Percentiles rank a stretch among this genome's conserved stretches.
Conservation (phyloP, 2,329 filamentous ascomycete genomes). For the Geosmithia morbida region DNA sequence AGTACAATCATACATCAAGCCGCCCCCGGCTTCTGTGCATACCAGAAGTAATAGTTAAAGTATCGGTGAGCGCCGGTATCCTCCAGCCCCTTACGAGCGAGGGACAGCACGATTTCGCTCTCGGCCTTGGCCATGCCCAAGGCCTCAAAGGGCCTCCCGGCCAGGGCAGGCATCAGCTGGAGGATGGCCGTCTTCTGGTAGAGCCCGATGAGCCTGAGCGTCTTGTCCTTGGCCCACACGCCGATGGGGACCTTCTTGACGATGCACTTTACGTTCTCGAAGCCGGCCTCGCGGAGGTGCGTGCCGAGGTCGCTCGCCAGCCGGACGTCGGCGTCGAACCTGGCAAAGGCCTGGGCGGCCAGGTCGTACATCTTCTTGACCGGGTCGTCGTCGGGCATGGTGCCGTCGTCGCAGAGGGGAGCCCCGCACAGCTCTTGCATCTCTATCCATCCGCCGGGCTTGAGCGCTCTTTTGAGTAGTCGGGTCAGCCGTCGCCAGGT, state of each 20-base stretch:
- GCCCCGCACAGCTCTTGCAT: constrained; percentile 31
- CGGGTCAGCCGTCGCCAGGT: no score
- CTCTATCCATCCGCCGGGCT: constrained; percentile 38
- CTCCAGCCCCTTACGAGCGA: constrained; percentile 17
- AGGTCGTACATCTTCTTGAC: constrained; percentile 8
- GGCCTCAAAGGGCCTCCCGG: constrained; percentile 20
- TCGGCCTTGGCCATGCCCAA: constrained; percentile 18
- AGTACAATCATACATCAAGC: no score
- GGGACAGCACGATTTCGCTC: constrained; percentile 16
- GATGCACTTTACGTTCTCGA: constrained; percentile 6
- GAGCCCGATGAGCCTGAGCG: constrained; percentile 19
- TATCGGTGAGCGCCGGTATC: constrained; percentile 19
- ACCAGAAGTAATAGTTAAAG: constrained; percentile 24
- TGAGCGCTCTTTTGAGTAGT: not conserved
- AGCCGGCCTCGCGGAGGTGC: constrained; percentile 8
- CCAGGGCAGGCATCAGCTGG: constrained; percentile 24
- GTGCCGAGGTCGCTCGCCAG: constrained; percentile 1
- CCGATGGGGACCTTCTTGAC: constrained; percentile 27
- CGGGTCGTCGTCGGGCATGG: constrained; percentile 4
- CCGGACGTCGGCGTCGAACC: constrained; percentile 6
- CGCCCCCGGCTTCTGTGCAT: constrained; percentile 20
- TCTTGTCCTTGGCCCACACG: constrained; percentile 31
- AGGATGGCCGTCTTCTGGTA: constrained; percentile 25
- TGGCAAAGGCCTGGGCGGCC: constrained; percentile 9
- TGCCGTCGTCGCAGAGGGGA: constrained; percentile 10